These are phyloP conservation scores for Coemansia sp. DNA, from an alignment of 192 early-diverging fungal genomes.

Conservation along the genomic window DNA sequence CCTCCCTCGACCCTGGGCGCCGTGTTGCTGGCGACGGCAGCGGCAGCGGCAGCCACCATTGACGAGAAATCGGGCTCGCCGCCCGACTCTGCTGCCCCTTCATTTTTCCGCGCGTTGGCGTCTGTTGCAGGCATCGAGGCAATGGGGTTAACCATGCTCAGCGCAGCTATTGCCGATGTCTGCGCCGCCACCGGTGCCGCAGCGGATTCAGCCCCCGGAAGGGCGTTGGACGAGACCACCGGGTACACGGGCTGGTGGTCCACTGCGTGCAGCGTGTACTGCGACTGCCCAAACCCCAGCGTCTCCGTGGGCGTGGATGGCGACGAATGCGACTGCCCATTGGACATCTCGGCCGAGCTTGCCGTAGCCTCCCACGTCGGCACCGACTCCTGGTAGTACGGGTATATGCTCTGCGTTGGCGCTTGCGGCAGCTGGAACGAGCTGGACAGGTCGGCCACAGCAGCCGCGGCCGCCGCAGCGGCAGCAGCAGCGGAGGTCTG, in stretches of 20 bases:
- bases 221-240: slow-evolving; percentile 13
- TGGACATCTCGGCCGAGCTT: slow-evolving; percentile 12
- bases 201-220: neutral
- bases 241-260: slow-evolving; percentile 21
- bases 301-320: slow-evolving; percentile 32
- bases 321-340: slow-evolving; percentile 37
- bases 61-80: neutral
- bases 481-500: slow-evolving; percentile 5
- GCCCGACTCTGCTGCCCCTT: neutral
- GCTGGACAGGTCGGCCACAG: slow-evolving; percentile 33
- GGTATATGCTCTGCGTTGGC: slow-evolving; percentile 21
- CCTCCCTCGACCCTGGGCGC: neutral
- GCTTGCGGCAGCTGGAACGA: slow-evolving; percentile 43
- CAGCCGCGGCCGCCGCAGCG: slow-evolving; percentile 31
- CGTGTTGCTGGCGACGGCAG: neutral
- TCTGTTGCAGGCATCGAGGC: neutral
- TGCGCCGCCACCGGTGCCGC: neutral
- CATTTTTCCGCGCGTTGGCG: neutral
- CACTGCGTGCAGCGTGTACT: slow-evolving; percentile 31
- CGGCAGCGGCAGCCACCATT: neutral
- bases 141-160: slow-evolving; percentile 36
- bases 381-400: slow-evolving; percentile 37
- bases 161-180: slow-evolving; percentile 25
- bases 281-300: slow-evolving; percentile 5
- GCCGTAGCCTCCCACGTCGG: slow-evolving; percentile 19